Base-by-base conservation (phyloP, 2,329 filamentous ascomycete genomes). In the Dryadomyces quercus-mongolicae region DNA sequence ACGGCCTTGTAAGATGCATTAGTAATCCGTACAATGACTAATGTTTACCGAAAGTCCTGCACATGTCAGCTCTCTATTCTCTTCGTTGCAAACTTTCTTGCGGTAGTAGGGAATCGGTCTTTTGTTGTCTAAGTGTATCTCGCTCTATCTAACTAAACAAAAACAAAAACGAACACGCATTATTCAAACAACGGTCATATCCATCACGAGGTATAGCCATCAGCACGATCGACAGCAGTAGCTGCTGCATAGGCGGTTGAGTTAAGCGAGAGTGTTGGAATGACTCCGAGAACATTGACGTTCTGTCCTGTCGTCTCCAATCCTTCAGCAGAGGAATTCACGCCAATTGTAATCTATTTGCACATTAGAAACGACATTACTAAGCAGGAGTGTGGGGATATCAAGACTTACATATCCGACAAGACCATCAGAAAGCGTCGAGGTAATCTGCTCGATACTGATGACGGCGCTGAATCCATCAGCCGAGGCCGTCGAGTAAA, bases 391-490 rank as follows among this genome's bases (percentile, higher is more conserved):
- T n/a, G 42, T 44, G 42, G 42, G 20, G 8, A 13, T 13, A 47
- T 3, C n/a, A 25, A 47, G 20, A 47, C 45, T 22, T 47, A 47
- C 45, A 25, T 47, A 49, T 16, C 46, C 46, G n/a, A 49, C 10
- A 13, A 49, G 22, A 22, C 46, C 46, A 31, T 49, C 46, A 16
- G 46, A 5, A 16, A 49, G 12, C 12, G 16, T 36, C 20, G 16
- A 21, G 46, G 15, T 31, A 15, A 49, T 25, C 46, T 49, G 46
- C 46, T 34, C 54, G 22, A 54, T 47, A 16, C 44, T 40, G 12
- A 76, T 67, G 62, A 79, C 72, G 0, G 77, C 77, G 55, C 77
- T 74, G 56, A 65, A 67, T 25, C 62, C 59, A 22, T 60, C 46
- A 6, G 58, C 65, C 2, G 46, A 15, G 22, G 22, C 46, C 16